Evolutionary conservation across 345 rosid species (phyloP).

Genomic region (Salix viminalis): DNA sequence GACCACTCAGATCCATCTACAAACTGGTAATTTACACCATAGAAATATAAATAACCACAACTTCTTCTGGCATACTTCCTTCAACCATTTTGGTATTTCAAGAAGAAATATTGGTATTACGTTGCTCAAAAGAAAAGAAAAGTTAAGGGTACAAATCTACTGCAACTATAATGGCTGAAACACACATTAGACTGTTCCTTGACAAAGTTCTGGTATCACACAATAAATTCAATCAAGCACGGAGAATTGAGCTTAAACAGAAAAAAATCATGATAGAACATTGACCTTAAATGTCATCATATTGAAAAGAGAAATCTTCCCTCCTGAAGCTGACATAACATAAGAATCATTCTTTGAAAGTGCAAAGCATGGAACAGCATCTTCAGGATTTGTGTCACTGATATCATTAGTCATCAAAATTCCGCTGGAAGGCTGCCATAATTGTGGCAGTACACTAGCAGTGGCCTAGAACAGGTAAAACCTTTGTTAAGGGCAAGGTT

Average conservation of each 20-base stretch:
- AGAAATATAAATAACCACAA: not conserved
- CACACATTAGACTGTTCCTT: not conserved
- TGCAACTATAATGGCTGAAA: not conserved
- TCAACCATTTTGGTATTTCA: not conserved
- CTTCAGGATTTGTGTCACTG: slow-evolving; percentile 61
- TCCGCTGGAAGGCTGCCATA: slow-evolving; percentile 75
- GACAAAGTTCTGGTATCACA: slow-evolving; percentile 1
- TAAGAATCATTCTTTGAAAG: slow-evolving; percentile 63
- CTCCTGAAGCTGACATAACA: slow-evolving; percentile 84
- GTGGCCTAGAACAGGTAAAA: slow-evolving; percentile 48
- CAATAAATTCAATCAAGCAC: not conserved
- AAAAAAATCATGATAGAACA: slow-evolving; percentile 7
- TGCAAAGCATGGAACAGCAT: slow-evolving; percentile 77
- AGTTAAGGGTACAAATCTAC: not conserved
- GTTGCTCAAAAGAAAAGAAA: not conserved
- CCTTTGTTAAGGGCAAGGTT: slow-evolving; percentile 7
- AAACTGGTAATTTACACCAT: not conserved
- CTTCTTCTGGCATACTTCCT: not conserved
- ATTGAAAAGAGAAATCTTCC: slow-evolving; percentile 59
- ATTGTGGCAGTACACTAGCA: slow-evolving; percentile 51
- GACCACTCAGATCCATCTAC: not conserved
- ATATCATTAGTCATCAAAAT: slow-evolving; percentile 66
- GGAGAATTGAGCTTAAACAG: not conserved
- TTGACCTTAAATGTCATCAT: slow-evolving; percentile 76
- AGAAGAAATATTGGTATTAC: not conserved